Conservation (phyloP, 2,329 filamentous ascomycete species). For the Samsoniella hepiali region DNA sequence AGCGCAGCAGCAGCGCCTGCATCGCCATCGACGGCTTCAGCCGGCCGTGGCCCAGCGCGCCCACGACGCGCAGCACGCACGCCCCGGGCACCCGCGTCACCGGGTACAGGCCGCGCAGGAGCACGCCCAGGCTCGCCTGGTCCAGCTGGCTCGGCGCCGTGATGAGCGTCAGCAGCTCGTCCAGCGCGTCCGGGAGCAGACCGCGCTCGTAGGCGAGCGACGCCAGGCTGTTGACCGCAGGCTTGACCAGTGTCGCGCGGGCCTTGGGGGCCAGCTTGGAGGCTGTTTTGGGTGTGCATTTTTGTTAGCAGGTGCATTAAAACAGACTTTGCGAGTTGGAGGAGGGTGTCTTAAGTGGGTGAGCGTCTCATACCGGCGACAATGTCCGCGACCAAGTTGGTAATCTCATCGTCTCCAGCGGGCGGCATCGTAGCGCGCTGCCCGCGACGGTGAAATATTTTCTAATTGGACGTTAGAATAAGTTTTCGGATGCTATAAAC, state of each 20-base stretch:
- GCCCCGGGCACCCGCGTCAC: conserved; percentile 58
- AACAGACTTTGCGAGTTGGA: background rate
- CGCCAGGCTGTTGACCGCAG: conserved; percentile 60
- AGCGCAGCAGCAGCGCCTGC: conserved; percentile 70
- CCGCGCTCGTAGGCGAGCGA: conserved; percentile 66
- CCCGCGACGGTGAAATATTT: background rate
- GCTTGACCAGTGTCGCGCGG: conserved; percentile 59
- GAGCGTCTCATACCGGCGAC: conserved; percentile 23
- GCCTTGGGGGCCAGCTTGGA: conserved; percentile 63
- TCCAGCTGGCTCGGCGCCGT: conserved; percentile 67
- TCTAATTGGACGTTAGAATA: background rate
- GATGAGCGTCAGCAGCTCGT: conserved; percentile 63
- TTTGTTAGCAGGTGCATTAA: background rate
- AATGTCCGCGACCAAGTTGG: conserved; percentile 36
- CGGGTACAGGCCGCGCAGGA: conserved; percentile 76
- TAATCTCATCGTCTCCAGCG: conserved; percentile 32
- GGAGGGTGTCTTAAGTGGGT: background rate
- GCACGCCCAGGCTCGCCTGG: conserved; percentile 65
- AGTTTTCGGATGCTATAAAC: background rate
- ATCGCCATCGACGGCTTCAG: conserved; percentile 69
- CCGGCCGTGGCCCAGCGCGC: conserved; percentile 72
- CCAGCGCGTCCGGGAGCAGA: conserved; percentile 57
- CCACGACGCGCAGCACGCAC: conserved; percentile 63
- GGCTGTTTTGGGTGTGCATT: conserved; percentile 38
- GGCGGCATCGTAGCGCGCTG: conserved; percentile 22